Evolutionary conservation across 192 early-diverging fungal genomes (phyloP).

Genomic region (Coemansia guatemalensis): DNA sequence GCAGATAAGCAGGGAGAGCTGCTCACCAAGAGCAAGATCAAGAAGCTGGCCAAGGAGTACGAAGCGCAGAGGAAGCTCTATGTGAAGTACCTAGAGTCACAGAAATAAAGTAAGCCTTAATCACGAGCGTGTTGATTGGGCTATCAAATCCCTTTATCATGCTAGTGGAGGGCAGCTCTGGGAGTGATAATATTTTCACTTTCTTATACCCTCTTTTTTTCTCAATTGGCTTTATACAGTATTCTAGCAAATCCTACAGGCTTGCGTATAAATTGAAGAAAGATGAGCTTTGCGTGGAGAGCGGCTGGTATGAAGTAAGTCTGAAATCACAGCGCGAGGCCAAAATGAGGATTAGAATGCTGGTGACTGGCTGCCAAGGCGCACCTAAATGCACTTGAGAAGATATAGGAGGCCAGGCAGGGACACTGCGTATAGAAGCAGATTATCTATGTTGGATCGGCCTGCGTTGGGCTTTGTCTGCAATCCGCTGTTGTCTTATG

Average conservation of each 20-base stretch:
- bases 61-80: slow-evolving; percentile 88
- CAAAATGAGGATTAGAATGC: too few species aligned
- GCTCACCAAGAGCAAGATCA: slow-evolving; percentile 77
- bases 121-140: neutral
- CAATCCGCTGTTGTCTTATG: too few species aligned
- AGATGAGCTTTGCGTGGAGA: slow-evolving; percentile 51
- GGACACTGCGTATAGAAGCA: too few species aligned
- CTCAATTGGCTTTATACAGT: neutral
- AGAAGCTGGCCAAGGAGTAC: slow-evolving; percentile 88
- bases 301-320: slow-evolving; percentile 54
- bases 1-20: slow-evolving; percentile 81
- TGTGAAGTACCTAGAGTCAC: slow-evolving; percentile 67
- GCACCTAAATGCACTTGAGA: too few species aligned
- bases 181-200: neutral
- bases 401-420: too few species aligned
- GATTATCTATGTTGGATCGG: too few species aligned
- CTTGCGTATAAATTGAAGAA: neutral
- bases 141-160: too few species aligned
- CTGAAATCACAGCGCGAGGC: neutral
- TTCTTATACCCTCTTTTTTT: slow-evolving; percentile 1
- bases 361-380: too few species aligned
- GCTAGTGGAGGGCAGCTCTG: neutral
- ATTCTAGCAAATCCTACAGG: neutral
- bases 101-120: neutral
- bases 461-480: too few species aligned